Evolutionary conservation across 169 alveolate species (phyloP), one percentile per base, ranked within the genome.

Genomic region (Plasmodium relictum): DNA sequence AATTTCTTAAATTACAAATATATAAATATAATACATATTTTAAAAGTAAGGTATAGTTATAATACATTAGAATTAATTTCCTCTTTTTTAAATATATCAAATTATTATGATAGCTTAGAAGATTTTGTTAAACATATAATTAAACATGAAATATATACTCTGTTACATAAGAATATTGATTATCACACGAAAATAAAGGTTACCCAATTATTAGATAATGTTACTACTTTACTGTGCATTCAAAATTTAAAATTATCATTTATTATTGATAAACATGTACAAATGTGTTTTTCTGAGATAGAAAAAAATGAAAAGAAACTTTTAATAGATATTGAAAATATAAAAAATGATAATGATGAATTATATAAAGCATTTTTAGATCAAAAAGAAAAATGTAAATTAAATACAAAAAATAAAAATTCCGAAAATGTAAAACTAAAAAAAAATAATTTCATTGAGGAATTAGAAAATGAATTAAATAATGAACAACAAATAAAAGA

Each of bases 141-240:
- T 54, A 83, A 83, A 20, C 91, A 83, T 61, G 91, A 83, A 54
- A 69, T 83, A 54, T 83, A 68, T 62, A 83, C 91, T 1, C 45
- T 83, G 16, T 31, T 83, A 9, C 66, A 83, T 10, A 83, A 83
- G 39, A 83, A 66, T 26, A 83, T 83, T 20, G 83, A 83, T 26
- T 83, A 69, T 71, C 65, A 68, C 41, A 69, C 91, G 20, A 83
- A 83, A 50, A 83, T 83, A 85, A 83, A 83, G 42, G 65, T 83
- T 5, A 83, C 91, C 16, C 61, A 83, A 22, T 61, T 83, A 1
- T 39, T 83, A 42, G 83, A 83, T 14, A 83, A 52, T 31, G 31
- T 66, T 6, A 62, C 83, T 16, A 83, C 91, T 14, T 68, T 83
- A 65, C 9, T 83, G 39, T 83, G 85, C 41, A 59, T 83, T 6